phyloP scores from a whole-genome alignment of 2,329 filamentous ascomycete species.

The Trichocomaceae sp. region DNA sequence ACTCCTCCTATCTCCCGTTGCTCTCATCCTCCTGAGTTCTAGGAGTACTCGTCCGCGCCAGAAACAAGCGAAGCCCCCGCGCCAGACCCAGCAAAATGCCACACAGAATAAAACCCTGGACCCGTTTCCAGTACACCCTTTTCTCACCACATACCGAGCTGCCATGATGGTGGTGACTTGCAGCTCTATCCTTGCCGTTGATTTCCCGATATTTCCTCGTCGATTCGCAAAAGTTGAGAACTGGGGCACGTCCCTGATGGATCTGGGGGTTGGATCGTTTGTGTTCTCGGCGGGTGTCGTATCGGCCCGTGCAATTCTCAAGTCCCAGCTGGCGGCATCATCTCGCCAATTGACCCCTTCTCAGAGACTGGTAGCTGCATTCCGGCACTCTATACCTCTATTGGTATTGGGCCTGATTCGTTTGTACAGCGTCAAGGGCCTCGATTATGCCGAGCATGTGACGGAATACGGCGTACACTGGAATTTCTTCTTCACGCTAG shows the following conservation, averaged over 20 bases:
- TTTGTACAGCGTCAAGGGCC: slow-evolving; percentile 80
- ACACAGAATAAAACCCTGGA: slow-evolving; percentile 28
- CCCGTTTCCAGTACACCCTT: slow-evolving; percentile 74
- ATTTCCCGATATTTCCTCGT: slow-evolving; percentile 86
- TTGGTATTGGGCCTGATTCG: slow-evolving; percentile 72
- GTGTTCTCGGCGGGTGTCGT: slow-evolving; percentile 91
- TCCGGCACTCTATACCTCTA: slow-evolving; percentile 77
- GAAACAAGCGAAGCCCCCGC: slow-evolving; percentile 30
- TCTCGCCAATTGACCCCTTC: slow-evolving; percentile 29
- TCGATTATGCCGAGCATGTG: slow-evolving; percentile 95
- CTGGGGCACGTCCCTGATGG: slow-evolving; percentile 99
- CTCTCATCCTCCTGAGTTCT: slow-evolving; percentile 51
- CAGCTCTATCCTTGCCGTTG: slow-evolving; percentile 88
- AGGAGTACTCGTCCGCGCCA: slow-evolving; percentile 22
- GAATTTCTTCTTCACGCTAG: slow-evolving; percentile 99
- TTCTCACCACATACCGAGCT: slow-evolving; percentile 85
- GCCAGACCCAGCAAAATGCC: slow-evolving; percentile 18
- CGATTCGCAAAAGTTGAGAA: slow-evolving; percentile 97
- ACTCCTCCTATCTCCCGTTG: slow-evolving; percentile 65
- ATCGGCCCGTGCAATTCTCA: slow-evolving; percentile 74
- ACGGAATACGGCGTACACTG: slow-evolving; percentile 97
- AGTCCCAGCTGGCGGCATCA: slow-evolving; percentile 53
- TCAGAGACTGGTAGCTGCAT: slow-evolving; percentile 57
- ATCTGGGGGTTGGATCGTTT: slow-evolving; percentile 93
- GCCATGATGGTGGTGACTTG: slow-evolving; percentile 88